Conservation (phyloP, 495 filamentous ascomycete genomes). For the Aspergillus diversus region DNA sequence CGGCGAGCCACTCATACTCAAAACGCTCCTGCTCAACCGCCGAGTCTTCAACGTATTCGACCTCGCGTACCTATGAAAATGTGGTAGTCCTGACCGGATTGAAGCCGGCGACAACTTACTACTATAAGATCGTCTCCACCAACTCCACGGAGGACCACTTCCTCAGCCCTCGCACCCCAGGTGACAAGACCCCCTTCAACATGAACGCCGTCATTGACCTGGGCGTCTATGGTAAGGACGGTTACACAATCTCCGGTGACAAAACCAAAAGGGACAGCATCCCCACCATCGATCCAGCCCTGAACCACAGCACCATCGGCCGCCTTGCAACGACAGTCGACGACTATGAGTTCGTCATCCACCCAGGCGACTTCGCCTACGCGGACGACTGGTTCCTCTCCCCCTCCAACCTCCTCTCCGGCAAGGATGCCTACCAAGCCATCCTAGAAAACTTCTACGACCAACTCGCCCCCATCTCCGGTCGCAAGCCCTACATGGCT, state of each 20-base stretch:
- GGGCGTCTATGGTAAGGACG: constrained; percentile 59
- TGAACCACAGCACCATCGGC: constrained; percentile 65
- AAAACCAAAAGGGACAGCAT: constrained; percentile 56
- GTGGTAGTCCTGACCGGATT: constrained; percentile 47
- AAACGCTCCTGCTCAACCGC: constrained; percentile 34
- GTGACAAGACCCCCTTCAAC: constrained; percentile 50
- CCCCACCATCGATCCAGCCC: constrained; percentile 54
- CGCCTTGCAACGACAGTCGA: constrained; percentile 57
- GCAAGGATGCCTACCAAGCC: constrained; percentile 52
- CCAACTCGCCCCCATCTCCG: constrained; percentile 49
- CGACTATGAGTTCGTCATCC: constrained; percentile 62
- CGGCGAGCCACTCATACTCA: constrained; percentile 32
- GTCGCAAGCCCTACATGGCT: constrained; percentile 56
- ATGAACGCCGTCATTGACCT: constrained; percentile 57
- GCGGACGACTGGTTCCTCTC: constrained; percentile 56
- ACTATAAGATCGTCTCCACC: constrained; percentile 58
- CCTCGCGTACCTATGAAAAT: constrained; percentile 57
- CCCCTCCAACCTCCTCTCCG: constrained; percentile 39
- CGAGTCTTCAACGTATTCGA: constrained; percentile 49
- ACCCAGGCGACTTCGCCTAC: constrained; percentile 60
- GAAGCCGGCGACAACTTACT: constrained; percentile 52
- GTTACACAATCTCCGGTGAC: constrained; percentile 55
- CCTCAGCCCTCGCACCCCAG: constrained; percentile 54
- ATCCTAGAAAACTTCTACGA: constrained; percentile 60
- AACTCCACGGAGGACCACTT: constrained; percentile 61